These are phyloP conservation scores for Cryoendolithus antarcticus DNA, from an alignment of 2,329 filamentous ascomycete genomes.

Conservation along the genomic window DNA sequence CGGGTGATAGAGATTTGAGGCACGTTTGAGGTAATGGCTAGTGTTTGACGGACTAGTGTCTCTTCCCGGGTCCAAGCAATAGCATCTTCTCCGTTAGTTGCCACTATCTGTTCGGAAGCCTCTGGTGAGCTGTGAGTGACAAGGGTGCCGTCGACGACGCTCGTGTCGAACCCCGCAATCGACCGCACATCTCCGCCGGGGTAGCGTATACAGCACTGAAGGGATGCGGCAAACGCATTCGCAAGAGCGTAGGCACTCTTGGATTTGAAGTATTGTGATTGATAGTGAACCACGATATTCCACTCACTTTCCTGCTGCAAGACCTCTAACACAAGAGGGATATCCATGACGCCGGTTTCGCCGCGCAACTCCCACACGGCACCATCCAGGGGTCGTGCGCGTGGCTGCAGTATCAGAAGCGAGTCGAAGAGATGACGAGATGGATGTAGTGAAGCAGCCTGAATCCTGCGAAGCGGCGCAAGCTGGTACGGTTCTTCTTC, in stretches of 20 bases:
- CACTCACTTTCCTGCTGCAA: slow-evolving; percentile 42
- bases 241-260: slow-evolving; percentile 9
- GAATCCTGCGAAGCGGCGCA: slow-evolving; percentile 60
- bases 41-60: slow-evolving; percentile 38
- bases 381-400: slow-evolving; percentile 30
- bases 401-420: slow-evolving; percentile 65
- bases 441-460: slow-evolving; percentile 32
- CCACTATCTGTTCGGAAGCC: not conserved
- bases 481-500: slow-evolving; percentile 58
- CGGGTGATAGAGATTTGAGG: slow-evolving; percentile 39
- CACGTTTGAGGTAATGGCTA: slow-evolving; percentile 47
- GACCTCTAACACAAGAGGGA: slow-evolving; percentile 67
- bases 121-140: not conserved
- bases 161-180: not conserved
- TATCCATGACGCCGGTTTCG: slow-evolving; percentile 54
- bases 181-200: slow-evolving; percentile 13
- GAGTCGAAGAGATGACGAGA: slow-evolving; percentile 61
- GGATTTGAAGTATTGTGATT: slow-evolving; percentile 50
- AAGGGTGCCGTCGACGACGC: not conserved
- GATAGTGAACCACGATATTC: slow-evolving; percentile 37
- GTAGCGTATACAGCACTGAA: slow-evolving; percentile 16
- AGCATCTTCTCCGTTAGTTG: slow-evolving; percentile 1
- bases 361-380: slow-evolving; percentile 37
- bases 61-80: slow-evolving; percentile 41
- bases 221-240: slow-evolving; percentile 18